Evolutionary conservation across 345 rosid species (phyloP), one percentile per base, ranked within the genome.

Genomic region (Dovyalis caffra): DNA sequence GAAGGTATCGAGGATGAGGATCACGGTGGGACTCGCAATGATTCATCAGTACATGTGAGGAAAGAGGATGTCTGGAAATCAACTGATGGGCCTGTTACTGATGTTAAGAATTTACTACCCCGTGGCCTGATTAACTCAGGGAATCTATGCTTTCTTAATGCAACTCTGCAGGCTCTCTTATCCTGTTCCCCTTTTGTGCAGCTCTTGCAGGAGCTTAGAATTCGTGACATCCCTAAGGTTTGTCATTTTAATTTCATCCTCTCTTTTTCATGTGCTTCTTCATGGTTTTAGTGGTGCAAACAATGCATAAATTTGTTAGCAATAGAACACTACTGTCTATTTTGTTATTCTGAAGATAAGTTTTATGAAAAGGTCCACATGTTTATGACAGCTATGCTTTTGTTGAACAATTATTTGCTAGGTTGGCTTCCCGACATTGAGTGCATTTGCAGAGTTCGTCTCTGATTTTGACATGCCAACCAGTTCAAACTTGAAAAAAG

Each of bases 101-200:
- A 82, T 60, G 68, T 72, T 69, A 87, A 70, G 66, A 79, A 77
- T 78, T 82, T 91, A 34, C 77, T 82, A 43, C 97, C 97, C 2
- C 91, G 92, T 70, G 99, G 99, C 71, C 87, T 95, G 68, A 88
- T 91, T 66, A 95, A 95, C 78, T 85, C 87, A 0, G 97, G 99
- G 56, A 95, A 95, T 80, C 70, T 89, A 76, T 95, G 99, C 79
- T 95, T 95, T 83, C 97, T 93, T 64, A 95, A 88, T 79, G 88
- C 99, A 10, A 90, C 99, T 60, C 77, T 95, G 69, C 99, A 95
- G 79, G 98, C 99, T 68, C 87, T 93, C 23, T 78, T 93, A 45
- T 89, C 97, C 18, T 93, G 99, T 81, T 83, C 93, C 64, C 97
- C 93, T 71, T 95, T 95, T 75, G 90, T 91, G 72, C 92, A 71